Conservation (phyloP, 73 alveolate genomes). For the Paramecium biaurelia region DNA sequence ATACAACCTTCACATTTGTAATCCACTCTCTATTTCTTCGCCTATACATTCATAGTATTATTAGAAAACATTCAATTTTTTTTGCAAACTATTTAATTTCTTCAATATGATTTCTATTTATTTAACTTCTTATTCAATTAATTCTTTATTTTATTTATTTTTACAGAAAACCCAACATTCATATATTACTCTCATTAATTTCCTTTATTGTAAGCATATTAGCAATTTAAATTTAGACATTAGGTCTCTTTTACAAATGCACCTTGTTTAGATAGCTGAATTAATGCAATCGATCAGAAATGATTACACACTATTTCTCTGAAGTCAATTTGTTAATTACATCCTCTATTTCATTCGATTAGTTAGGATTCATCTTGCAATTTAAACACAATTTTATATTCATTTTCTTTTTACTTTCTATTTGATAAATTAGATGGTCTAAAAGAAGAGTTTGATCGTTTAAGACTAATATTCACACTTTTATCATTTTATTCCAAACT, state of each 20-base stretch:
- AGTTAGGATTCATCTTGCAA: not conserved
- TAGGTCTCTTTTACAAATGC: not conserved
- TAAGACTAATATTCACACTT: not conserved
- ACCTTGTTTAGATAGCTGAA: not conserved
- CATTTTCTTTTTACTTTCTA: not conserved
- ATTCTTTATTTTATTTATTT: not conserved
- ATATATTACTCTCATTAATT: not conserved
- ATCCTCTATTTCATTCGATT: constrained; percentile 2
- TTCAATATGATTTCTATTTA: not conserved
- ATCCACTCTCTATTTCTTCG: no score
- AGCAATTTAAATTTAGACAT: not conserved
- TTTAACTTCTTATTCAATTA: not conserved
- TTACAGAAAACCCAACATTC: constrained; percentile 33
- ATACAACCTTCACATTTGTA: constrained; percentile 91
- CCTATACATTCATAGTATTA: no score
- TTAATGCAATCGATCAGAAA: not conserved
- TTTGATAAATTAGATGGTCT: not conserved
- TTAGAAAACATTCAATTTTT: no score
- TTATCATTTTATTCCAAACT: not conserved
- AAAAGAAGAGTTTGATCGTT: not conserved
- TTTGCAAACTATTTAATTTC: constrained; percentile 84
- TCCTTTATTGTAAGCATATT: no score
- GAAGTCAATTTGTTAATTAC: not conserved
- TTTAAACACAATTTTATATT: not conserved
- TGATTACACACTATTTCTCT: not conserved